Evolutionary conservation across 2,329 filamentous ascomycete genomes (phyloP), one percentile per base, ranked within the genome.

Genomic region (Periconia sp.): DNA sequence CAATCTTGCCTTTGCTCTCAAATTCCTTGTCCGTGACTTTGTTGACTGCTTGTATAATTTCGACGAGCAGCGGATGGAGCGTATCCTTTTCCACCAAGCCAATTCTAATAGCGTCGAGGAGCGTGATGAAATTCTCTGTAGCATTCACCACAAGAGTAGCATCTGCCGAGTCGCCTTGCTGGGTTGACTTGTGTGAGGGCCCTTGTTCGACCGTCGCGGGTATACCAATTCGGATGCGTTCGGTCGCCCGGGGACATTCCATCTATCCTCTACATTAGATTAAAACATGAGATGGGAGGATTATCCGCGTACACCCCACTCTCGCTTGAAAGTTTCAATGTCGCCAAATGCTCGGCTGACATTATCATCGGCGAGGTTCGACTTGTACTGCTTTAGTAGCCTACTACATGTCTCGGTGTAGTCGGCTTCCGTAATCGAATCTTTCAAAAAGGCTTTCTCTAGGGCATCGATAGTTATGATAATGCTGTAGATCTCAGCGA

Each of bases 91-190:
- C 92, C 9, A 95, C 79, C 61, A 97, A 84, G 31, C 92, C 92
- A 40, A 99, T 83, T 66, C 92, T 92, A 59, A 99, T 81, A 12
- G 94, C 95, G 66, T 99, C 94, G 38, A 99, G 82, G 65, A 99
- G 92, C 0, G 94, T 99, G 70, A 99, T 99, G 70, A 99, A 99
- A 69, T 96, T 95, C 70, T 99, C 92, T 1, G 92, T 97, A 2
- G 94, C 94, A 52, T 92, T 86, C 29, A 95, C 77, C 45, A 97
- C 95, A 24, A 96, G 73, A 31, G 76, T 79, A 26, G 80, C 80
- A n/a, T 80, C 80, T 31, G 77, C 75, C 34, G 36, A 70, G 65
- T 57, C 66, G 40, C 64, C 66, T 46, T 68, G 65, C 38, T 69
- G 63, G 11, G 65, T 57, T 19, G 66, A 48, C 25, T 67, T 68